Conservation (phyloP, 2,329 filamentous ascomycete genomes). For the Colletotrichum cordylinicola region DNA sequence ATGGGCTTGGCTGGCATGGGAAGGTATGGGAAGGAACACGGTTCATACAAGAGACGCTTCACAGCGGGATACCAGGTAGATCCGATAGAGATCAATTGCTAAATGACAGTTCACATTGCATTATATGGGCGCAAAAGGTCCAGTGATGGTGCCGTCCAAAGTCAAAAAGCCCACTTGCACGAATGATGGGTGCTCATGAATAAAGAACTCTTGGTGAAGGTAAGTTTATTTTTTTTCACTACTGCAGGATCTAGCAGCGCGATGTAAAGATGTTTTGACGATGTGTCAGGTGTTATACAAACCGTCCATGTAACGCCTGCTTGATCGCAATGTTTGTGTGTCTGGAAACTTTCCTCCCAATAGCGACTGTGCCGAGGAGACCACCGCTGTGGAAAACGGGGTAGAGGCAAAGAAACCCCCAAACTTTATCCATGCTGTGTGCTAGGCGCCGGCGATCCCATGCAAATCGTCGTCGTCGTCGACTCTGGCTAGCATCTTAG, state of each 20-base stretch:
- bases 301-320: neutral
- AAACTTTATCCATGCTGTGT: neutral
- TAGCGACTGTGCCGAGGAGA: neutral
- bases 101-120: neutral
- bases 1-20: neutral
- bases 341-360: neutral
- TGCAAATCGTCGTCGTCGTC: neutral
- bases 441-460: too few relatives aligned
- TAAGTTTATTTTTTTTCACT: neutral
- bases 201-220: neutral
- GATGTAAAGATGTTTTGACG: neutral
- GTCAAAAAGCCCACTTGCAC: neutral
- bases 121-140: neutral
- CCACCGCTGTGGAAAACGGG: neutral
- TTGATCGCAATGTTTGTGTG: neutral
- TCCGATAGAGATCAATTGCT: neutral
- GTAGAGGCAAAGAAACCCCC: neutral
- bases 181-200: fast-evolving
- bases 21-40: neutral
- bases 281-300: neutral
- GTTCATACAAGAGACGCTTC: conserved; percentile 13
- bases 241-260: neutral
- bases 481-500: neutral
- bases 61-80: neutral
- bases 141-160: neutral